Conservation (phyloP, 73 alveolate species). For the Tetrahymena malaccensis region DNA sequence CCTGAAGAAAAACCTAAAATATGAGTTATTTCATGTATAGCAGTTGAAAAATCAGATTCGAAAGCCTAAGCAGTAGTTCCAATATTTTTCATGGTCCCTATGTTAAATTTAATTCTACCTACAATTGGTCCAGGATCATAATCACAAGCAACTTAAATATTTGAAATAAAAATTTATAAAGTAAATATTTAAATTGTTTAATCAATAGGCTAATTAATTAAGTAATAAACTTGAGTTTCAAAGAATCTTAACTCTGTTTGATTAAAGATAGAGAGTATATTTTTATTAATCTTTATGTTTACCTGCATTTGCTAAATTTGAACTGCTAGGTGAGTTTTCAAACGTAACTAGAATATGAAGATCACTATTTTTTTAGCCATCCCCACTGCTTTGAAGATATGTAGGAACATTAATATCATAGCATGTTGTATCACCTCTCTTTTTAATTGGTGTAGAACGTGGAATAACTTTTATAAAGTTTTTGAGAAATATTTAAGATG, state of each 20-base stretch:
- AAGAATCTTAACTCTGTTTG: too few species aligned
- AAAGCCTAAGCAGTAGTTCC: background rate
- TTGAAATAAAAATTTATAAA: background rate
- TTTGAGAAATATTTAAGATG: background rate
- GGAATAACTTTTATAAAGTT: background rate
- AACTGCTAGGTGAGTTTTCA: background rate
- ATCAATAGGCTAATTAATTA: too few species aligned
- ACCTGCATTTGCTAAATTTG: background rate
- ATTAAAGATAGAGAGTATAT: too few species aligned
- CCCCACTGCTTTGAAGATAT: background rate
- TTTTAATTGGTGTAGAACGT: background rate
- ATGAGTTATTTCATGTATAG: background rate
- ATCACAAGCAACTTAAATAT: background rate
- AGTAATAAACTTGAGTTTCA: too few species aligned
- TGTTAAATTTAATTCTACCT: background rate
- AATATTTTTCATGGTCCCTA: background rate
- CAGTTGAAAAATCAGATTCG: background rate
- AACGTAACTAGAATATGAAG: background rate
- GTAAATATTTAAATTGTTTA: too few species aligned
- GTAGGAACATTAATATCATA: background rate
- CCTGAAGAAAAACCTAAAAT: background rate
- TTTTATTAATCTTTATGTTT: background rate
- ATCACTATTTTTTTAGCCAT: background rate
- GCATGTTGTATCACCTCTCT: background rate
- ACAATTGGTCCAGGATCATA: background rate